These are phyloP conservation scores for Stagonosporopsis chrysanthemi DNA, from an alignment of 2,329 filamentous ascomycete genomes.

Conservation along the genomic window DNA sequence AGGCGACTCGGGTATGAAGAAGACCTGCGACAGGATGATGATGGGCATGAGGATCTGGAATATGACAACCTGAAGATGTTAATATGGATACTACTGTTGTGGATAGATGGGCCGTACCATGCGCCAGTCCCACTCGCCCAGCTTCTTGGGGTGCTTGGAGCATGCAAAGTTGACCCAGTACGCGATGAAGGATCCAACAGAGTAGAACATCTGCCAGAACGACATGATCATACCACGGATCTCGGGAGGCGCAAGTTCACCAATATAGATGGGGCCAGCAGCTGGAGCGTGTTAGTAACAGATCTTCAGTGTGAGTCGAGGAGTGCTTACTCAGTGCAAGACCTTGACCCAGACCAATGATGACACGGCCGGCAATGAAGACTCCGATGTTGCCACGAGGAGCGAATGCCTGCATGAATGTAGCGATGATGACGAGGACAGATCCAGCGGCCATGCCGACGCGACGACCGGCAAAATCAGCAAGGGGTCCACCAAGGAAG, in stretches of 20 bases:
- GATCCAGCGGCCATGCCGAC: slow-evolving; percentile 71
- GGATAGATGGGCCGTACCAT: slow-evolving; percentile 51
- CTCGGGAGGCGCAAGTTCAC: slow-evolving; percentile 69
- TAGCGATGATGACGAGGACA: slow-evolving; percentile 70
- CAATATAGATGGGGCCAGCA: slow-evolving; percentile 74
- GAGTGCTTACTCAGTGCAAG: slow-evolving; percentile 65
- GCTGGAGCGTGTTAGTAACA: slow-evolving; percentile 50
- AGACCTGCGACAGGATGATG: slow-evolving; percentile 66
- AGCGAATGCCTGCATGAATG: slow-evolving; percentile 72
- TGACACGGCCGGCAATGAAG: slow-evolving; percentile 72
- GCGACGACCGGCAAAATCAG: slow-evolving; percentile 69
- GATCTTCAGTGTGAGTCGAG: neutral
- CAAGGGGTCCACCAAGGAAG: slow-evolving; percentile 71
- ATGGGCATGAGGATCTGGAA: slow-evolving; percentile 74
- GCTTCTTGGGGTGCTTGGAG: slow-evolving; percentile 59
- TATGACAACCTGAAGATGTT: slow-evolving; percentile 59
- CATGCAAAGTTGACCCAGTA: slow-evolving; percentile 70
- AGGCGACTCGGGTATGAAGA: slow-evolving; percentile 71
- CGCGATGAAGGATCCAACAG: slow-evolving; percentile 69
- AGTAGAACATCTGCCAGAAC: slow-evolving; percentile 74
- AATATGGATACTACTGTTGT: neutral
- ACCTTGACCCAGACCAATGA: slow-evolving; percentile 75
- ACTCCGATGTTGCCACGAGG: slow-evolving; percentile 65
- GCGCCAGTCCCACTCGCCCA: slow-evolving; percentile 77
- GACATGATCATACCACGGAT: slow-evolving; percentile 74